phyloP scores from a whole-genome alignment of 2,329 filamentous ascomycete genomes.

The Colletotrichum magnum region DNA sequence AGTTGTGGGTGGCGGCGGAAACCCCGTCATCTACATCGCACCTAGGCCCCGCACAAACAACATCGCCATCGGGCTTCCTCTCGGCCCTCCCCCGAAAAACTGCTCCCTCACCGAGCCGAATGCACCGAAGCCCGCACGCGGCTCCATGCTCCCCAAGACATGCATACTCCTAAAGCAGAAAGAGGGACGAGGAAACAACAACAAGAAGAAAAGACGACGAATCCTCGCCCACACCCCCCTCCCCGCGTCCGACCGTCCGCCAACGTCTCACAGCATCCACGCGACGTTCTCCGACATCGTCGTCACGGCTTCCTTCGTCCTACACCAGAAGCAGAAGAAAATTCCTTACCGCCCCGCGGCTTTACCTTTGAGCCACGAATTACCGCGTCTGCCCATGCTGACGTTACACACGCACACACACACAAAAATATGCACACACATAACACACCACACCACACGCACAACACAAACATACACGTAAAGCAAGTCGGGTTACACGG shows the following conservation, averaged over 20 bases:
- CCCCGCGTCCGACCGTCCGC: no score
- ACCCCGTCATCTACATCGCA: no score
- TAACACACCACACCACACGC: neutral
- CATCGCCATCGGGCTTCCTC: no score
- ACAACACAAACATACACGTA: neutral
- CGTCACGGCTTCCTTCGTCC: neutral
- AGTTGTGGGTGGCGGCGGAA: no score
- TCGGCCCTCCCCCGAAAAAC: no score
- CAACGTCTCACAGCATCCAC: conserved; percentile 13
- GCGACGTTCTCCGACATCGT: conserved; percentile 17
- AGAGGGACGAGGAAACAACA: no score
- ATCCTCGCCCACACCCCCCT: no score
- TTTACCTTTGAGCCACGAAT: conserved; percentile 23
- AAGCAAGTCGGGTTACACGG: neutral
- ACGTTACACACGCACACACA: conserved; percentile 28
- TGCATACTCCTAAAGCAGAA: no score
- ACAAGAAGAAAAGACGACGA: neutral
- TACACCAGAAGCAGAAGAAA: neutral
- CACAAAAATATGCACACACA: neutral
- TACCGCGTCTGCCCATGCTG: conserved; percentile 34
- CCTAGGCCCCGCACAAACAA: no score
- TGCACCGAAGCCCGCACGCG: no score
- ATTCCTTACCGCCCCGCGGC: neutral
- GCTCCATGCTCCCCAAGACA: no score
- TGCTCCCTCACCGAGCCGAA: no score